phyloP scores from a whole-genome alignment of 805 yeast genomes.

The Jamesozyma jinghongensis region DNA sequence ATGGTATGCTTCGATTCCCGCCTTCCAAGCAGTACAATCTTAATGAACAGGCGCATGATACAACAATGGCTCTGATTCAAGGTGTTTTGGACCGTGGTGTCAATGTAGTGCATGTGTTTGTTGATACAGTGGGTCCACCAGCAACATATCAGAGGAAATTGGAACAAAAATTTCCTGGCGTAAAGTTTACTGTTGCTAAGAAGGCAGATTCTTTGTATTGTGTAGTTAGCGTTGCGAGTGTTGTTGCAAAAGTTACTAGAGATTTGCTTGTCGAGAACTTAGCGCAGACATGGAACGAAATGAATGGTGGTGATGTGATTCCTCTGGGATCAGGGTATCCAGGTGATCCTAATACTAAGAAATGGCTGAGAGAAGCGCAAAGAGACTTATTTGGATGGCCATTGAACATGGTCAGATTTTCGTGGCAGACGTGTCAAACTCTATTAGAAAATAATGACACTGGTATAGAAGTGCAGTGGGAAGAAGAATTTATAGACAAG shows the following conservation, averaged over 20 bases:
- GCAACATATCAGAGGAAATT: constrained; percentile 70
- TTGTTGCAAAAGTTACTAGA: constrained; percentile 93
- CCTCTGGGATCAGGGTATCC: constrained; percentile 88
- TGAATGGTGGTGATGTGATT: neutral
- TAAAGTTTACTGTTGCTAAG: constrained; percentile 75
- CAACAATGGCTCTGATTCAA: constrained; percentile 73
- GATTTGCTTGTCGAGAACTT: constrained; percentile 41
- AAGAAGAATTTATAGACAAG: constrained; percentile 33
- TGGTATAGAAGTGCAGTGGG: constrained; percentile 53
- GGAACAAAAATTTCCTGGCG: constrained; percentile 53
- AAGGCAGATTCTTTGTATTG: constrained; percentile 93
- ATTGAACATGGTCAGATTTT: constrained; percentile 60
- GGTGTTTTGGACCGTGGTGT: constrained; percentile 55
- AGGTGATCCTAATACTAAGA: constrained; percentile 76
- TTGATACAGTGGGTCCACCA: constrained; percentile 98
- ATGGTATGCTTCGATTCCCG: constrained; percentile 73
- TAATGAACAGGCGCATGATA: constrained; percentile 94
- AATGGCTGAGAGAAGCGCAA: constrained; percentile 57
- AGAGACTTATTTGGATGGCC: constrained; percentile 85
- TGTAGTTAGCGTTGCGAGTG: constrained; percentile 87
- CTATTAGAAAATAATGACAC: constrained; percentile 41
- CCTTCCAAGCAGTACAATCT: constrained; percentile 48
- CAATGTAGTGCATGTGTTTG: constrained; percentile 60
- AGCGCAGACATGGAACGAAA: constrained; percentile 5
- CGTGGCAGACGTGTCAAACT: constrained; percentile 91